A percentile compares a stretch with the other conserved stretches of the same genome.
Evolutionary conservation across 176 grass and related monocot species (phyloP).

Genomic region (Carex scoparia): DNA sequence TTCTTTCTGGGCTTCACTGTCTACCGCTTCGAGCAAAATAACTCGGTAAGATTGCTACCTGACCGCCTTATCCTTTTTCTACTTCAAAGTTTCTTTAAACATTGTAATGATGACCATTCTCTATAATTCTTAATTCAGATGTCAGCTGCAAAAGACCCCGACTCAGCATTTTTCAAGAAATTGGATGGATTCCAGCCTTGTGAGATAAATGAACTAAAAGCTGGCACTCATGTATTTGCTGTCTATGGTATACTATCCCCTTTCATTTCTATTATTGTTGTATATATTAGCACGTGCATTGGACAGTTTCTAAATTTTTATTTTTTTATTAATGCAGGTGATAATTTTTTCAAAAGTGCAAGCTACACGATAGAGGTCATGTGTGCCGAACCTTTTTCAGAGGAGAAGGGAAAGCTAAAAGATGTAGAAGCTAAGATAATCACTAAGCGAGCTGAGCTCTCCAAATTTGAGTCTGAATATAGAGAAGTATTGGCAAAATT

Average conservation of each 20-base stretch:
- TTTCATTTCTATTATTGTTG: neutral
- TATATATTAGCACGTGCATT: neutral
- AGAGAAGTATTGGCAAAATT: constrained; percentile 91
- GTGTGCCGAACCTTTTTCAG: constrained; percentile 60
- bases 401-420: constrained; percentile 71
- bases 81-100: constrained; percentile 1
- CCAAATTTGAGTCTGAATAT: constrained; percentile 93
- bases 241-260: constrained; percentile 67
- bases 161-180: constrained; percentile 94
- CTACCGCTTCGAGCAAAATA: constrained; percentile 82
- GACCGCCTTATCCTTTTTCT: neutral
- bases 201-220: constrained; percentile 95
- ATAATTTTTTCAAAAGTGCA: constrained; percentile 95
- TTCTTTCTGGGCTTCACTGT: constrained; percentile 94
- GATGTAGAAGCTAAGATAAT: constrained; percentile 84
- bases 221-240: constrained; percentile 93
- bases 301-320: neutral
- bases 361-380: constrained; percentile 96
- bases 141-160: constrained; percentile 67
- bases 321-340: constrained; percentile 47
- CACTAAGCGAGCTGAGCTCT: constrained; percentile 80
- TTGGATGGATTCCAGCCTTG: constrained; percentile 96
- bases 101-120: constrained; percentile 16
- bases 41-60: constrained; percentile 38
- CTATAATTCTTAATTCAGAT: constrained; percentile 31